These are phyloP conservation scores for Acer negundo DNA, from an alignment of 345 rosid species.

Conservation along the genomic window DNA sequence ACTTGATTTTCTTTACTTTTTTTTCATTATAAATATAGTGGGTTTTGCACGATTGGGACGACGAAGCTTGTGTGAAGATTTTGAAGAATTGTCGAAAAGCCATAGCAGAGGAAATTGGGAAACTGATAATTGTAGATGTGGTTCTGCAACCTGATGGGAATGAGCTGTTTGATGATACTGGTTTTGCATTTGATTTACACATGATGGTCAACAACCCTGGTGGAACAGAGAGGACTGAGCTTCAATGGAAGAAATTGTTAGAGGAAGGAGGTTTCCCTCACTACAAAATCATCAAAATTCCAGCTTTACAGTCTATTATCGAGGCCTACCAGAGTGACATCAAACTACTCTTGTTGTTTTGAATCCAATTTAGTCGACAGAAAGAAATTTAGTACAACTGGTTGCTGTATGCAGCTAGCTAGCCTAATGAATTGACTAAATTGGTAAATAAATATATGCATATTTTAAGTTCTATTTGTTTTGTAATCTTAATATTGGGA, in stretches of 20 bases:
- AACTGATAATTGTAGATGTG: slow-evolving; percentile 27
- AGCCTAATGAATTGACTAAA: not conserved
- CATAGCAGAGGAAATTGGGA: slow-evolving; percentile 28
- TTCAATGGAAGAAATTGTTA: slow-evolving; percentile 39
- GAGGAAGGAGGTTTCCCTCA: slow-evolving; percentile 37
- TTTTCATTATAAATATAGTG: slow-evolving; percentile 7
- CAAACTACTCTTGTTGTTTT: not conserved
- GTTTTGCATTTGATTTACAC: slow-evolving; percentile 29
- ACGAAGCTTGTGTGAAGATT: slow-evolving; percentile 29
- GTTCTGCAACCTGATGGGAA: slow-evolving; percentile 26
- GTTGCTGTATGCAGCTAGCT: no score
- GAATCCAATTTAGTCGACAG: not conserved
- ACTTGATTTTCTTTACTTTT: no score
- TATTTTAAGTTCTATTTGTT: not conserved
- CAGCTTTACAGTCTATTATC: slow-evolving; percentile 33
- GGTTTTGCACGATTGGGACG: slow-evolving; percentile 35
- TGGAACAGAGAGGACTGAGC: slow-evolving; percentile 38
- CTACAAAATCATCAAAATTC: slow-evolving; percentile 38
- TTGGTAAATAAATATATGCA: not conserved
- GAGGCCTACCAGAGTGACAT: slow-evolving; percentile 37
- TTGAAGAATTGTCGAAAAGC: slow-evolving; percentile 32
- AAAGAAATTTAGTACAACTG: no score
- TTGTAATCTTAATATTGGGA: not conserved
- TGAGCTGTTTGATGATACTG: slow-evolving; percentile 16
- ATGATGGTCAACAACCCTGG: slow-evolving; percentile 31